Evolutionary conservation across 2,329 filamentous ascomycete species (phyloP).

Genomic region (Xylariaceae sp.): DNA sequence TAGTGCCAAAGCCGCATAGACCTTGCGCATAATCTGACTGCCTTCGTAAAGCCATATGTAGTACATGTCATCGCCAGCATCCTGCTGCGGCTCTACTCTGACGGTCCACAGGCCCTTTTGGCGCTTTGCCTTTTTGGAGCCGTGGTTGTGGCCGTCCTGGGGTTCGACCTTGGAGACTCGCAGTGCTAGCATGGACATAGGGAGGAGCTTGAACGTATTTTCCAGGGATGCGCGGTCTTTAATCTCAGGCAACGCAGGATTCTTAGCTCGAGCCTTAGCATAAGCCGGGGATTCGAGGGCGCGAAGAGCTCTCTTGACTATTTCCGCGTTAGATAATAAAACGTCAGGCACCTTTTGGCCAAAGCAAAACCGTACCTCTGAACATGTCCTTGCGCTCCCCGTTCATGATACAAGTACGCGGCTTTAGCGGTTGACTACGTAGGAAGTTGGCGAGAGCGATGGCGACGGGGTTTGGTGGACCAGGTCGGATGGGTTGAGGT

Average conservation of each 20-base stretch:
- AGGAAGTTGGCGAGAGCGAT: conserved; percentile 88
- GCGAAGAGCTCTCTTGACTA: conserved; percentile 93
- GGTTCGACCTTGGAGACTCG: conserved; percentile 80
- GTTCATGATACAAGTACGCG: conserved; percentile 85
- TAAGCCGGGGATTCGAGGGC: conserved; percentile 87
- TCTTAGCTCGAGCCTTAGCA: conserved; percentile 83
- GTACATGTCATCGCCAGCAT: conserved; percentile 80
- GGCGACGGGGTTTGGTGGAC: conserved; percentile 83
- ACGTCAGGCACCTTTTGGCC: conserved; percentile 15
- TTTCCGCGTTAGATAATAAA: conserved; percentile 8
- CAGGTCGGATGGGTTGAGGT: conserved; percentile 65
- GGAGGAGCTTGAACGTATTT: conserved; percentile 91
- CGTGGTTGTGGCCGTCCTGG: conserved; percentile 69
- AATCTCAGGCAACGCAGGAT: conserved; percentile 81
- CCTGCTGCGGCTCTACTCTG: conserved; percentile 92
- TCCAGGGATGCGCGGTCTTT: conserved; percentile 84
- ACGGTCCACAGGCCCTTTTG: conserved; percentile 97
- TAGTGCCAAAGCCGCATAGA: conserved; percentile 82
- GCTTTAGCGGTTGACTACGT: conserved; percentile 78
- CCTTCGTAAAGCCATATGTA: conserved; percentile 97
- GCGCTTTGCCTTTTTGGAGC: conserved; percentile 72
- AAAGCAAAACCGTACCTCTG: conserved; percentile 57
- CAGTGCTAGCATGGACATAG: conserved; percentile 87
- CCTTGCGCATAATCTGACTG: conserved; percentile 86
- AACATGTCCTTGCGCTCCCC: conserved; percentile 99